Conservation (phyloP, 768 basidiomycete species). For the Botryobasidium botryosum region DNA sequence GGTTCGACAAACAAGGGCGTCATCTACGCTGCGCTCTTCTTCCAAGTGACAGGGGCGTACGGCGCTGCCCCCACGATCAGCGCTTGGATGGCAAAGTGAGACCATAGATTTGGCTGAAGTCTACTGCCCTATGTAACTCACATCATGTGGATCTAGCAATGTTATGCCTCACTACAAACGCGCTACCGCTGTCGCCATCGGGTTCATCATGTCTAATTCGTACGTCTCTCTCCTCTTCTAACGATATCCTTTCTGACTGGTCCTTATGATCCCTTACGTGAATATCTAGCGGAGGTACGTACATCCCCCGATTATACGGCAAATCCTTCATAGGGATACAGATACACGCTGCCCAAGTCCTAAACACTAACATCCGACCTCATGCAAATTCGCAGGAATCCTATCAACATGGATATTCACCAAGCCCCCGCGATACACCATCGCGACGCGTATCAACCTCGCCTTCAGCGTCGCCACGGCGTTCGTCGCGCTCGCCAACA, state of each 20-base stretch:
- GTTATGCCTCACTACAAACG: slow-evolving; percentile 37
- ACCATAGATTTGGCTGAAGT: too few species aligned
- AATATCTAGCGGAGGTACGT: too few species aligned
- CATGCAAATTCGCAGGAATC: background rate
- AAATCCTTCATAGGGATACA: background rate
- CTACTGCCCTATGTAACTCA: too few species aligned
- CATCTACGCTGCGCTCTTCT: slow-evolving; percentile 38
- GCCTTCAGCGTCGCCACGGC: slow-evolving; percentile 1
- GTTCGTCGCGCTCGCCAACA: background rate
- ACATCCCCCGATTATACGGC: background rate
- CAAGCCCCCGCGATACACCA: slow-evolving; percentile 1
- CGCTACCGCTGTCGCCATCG: slow-evolving; percentile 40
- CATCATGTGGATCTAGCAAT: too few species aligned
- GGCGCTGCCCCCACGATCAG: slow-evolving; percentile 34
- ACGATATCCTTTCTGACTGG: background rate
- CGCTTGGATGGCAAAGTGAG: slow-evolving; percentile 48
- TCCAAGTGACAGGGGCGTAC: slow-evolving; percentile 37
- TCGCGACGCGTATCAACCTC: slow-evolving; percentile 4
- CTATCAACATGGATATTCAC: slow-evolving; percentile 6
- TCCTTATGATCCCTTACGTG: background rate
- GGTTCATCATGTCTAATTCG: slow-evolving; percentile 40
- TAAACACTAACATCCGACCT: background rate
- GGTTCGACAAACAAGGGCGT: slow-evolving; percentile 21
- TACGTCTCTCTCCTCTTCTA: background rate
- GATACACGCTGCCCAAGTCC: background rate